phyloP scores from a whole-genome alignment of 345 rosid genomes.

The Nasturtium officinale region DNA sequence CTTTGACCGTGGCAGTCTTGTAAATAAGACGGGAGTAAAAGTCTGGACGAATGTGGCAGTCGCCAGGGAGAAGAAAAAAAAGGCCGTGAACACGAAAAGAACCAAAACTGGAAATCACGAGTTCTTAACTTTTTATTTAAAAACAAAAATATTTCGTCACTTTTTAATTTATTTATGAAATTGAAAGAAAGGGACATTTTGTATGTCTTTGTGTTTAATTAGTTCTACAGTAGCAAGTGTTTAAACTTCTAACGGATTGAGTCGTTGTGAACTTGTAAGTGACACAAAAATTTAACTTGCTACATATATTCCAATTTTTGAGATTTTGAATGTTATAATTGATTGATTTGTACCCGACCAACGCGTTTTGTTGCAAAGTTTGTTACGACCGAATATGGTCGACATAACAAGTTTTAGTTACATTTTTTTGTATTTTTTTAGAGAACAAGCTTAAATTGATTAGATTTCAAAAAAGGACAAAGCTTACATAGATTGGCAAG shows the following conservation, averaged over 20 bases:
- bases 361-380: background rate
- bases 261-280: background rate
- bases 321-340: too few species aligned
- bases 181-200: background rate
- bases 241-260: background rate
- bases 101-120: conserved; percentile 34
- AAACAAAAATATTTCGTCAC: too few species aligned
- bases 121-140: background rate
- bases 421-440: background rate
- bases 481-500: background rate
- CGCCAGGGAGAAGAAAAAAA: conserved; percentile 1
- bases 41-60: conserved; percentile 27
- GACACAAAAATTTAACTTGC: background rate
- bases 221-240: background rate
- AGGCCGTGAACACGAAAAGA: conserved; percentile 17
- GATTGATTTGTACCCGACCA: background rate
- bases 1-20: conserved; percentile 14
- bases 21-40: background rate
- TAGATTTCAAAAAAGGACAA: background rate
- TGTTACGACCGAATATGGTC: background rate
- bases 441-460: background rate
- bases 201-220: too few species aligned
- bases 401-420: background rate
- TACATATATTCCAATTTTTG: background rate
- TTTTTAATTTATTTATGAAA: too few species aligned